Evolutionary conservation across 1,284 basidiomycete species (phyloP).

Genomic region (Ceratobasidium sp.): DNA sequence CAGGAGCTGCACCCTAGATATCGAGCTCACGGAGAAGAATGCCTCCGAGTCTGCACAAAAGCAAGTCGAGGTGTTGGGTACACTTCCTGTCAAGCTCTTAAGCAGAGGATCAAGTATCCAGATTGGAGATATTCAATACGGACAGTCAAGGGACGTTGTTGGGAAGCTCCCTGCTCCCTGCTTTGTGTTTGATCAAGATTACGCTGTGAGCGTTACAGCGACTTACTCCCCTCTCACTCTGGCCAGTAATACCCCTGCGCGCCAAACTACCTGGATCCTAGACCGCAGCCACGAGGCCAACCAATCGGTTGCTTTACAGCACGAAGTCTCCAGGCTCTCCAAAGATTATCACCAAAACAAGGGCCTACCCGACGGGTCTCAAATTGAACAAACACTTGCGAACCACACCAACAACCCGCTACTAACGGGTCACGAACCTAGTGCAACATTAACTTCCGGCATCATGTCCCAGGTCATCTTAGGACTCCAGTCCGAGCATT

Average conservation of each 20-base stretch:
- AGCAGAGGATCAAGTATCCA: slow-evolving; percentile 41
- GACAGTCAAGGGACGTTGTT: slow-evolving; percentile 40
- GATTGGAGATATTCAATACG: slow-evolving; percentile 40
- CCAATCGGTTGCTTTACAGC: slow-evolving; percentile 13
- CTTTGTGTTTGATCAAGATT: background rate
- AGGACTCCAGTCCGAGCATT: slow-evolving; percentile 33
- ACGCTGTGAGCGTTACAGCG: slow-evolving; percentile 35
- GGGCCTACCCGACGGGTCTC: background rate
- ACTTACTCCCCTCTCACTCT: slow-evolving; percentile 34
- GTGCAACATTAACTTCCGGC: slow-evolving; percentile 38
- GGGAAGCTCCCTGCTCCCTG: slow-evolving; percentile 21
- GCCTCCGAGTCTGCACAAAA: too few species aligned
- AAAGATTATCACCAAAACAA: background rate
- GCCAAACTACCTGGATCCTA: background rate
- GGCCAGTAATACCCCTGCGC: background rate
- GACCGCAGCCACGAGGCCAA: slow-evolving; percentile 4
- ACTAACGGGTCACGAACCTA: slow-evolving; percentile 4
- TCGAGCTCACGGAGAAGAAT: too few species aligned
- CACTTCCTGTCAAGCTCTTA: slow-evolving; percentile 59
- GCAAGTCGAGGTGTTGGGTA: slow-evolving; percentile 27
- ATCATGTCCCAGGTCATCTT: slow-evolving; percentile 40
- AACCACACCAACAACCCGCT: slow-evolving; percentile 8
- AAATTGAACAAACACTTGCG: background rate
- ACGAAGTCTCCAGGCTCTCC: slow-evolving; percentile 36
- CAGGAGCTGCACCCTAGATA: too few species aligned